phyloP scores from a whole-genome alignment of 441 rosid species.

The Bruguiera hainesii region DNA sequence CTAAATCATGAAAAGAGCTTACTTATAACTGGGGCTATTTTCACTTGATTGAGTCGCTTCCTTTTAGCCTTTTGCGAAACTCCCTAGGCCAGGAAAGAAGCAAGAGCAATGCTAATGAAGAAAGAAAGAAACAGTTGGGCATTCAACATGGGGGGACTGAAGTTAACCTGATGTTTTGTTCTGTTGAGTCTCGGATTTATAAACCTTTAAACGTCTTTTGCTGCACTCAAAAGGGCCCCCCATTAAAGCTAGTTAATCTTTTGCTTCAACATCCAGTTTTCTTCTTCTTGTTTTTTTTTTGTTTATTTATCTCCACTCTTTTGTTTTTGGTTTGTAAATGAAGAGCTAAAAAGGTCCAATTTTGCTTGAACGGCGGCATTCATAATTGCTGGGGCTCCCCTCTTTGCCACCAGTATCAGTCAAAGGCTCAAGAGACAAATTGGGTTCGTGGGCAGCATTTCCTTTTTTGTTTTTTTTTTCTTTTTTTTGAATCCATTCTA shows the following conservation, averaged over 20 bases:
- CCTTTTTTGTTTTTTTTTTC: not conserved
- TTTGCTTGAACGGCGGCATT: slow-evolving; percentile 28
- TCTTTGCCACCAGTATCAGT: slow-evolving; percentile 20
- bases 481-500: too few species aligned
- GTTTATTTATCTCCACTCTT: slow-evolving; percentile 12
- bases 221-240: slow-evolving; percentile 1
- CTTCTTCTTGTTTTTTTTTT: not conserved
- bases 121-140: slow-evolving; percentile 9
- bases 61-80: slow-evolving; percentile 20
- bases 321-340: slow-evolving; percentile 5
- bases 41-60: slow-evolving; percentile 10
- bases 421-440: slow-evolving; percentile 4
- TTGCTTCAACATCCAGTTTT: slow-evolving; percentile 15
- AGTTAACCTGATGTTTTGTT: not conserved
- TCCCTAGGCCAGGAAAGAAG: slow-evolving; percentile 12
- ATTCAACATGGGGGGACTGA: slow-evolving; percentile 16
- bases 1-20: slow-evolving; percentile 9
- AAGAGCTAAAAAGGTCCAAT: not conserved
- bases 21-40: slow-evolving; percentile 6
- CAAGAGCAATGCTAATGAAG: slow-evolving; percentile 7
- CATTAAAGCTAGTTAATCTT: slow-evolving; percentile 11
- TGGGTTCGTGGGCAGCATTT: slow-evolving; percentile 2
- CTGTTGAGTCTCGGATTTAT: not conserved
- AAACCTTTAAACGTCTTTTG: too few species aligned
- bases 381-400: slow-evolving; percentile 21